Conservation (phyloP, 78 protist species). For the Salpingoeca rosetta region DNA sequence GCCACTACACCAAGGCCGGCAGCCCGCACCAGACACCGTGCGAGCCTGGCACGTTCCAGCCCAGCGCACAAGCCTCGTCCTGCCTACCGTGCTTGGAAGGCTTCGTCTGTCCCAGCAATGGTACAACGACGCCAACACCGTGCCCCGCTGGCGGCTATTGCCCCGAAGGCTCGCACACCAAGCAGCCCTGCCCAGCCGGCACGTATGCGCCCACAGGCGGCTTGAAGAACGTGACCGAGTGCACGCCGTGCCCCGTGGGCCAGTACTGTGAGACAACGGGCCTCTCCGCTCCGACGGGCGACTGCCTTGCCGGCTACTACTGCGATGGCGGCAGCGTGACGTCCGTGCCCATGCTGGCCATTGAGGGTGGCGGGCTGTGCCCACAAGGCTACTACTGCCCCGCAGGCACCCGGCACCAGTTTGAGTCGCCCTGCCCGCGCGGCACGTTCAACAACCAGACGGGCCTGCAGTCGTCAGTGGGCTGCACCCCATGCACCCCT, state of each 20-base stretch:
- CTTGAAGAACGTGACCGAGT: neutral
- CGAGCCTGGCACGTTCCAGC: neutral
- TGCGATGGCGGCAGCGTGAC: neutral
- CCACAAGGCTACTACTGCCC: constrained; percentile 15
- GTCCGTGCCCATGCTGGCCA: neutral
- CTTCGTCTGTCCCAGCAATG: constrained; percentile 26
- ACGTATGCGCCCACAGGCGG: neutral
- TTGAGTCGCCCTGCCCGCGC: constrained; percentile 15
- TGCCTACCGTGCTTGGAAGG: constrained; percentile 33
- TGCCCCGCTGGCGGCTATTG: constrained; percentile 42
- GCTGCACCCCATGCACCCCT: constrained; percentile 13
- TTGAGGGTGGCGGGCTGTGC: constrained; percentile 14
- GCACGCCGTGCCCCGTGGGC: constrained; percentile 21
- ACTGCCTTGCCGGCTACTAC: constrained; percentile 19
- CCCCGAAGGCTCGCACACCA: neutral
- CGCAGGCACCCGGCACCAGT: neutral
- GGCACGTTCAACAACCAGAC: constrained; percentile 10
- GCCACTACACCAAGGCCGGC: constrained; percentile 5
- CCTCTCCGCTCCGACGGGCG: constrained; percentile 19
- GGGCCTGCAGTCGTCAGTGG: neutral
- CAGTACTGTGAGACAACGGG: neutral
- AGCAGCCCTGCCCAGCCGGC: constrained; percentile 27
- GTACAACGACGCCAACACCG: neutral
- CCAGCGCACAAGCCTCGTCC: neutral
- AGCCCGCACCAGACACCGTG: neutral